phyloP scores from a whole-genome alignment of 2,329 filamentous ascomycete species.

The Scytalidium sp. region DNA sequence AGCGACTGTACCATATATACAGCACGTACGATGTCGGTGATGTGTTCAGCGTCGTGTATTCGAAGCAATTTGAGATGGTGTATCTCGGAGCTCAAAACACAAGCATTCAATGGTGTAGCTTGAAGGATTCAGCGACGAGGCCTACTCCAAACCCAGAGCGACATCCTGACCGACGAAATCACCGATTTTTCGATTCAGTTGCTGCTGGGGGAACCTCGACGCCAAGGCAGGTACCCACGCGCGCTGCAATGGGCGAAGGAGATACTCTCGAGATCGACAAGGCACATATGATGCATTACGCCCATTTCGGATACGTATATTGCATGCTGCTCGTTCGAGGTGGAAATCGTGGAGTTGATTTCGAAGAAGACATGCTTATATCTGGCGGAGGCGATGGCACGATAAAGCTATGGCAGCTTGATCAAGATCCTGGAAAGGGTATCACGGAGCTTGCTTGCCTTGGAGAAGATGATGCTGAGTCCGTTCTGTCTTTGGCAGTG shows the following conservation, averaged over 20 bases:
- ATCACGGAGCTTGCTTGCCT: conserved; percentile 68
- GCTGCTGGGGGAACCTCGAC: conserved; percentile 80
- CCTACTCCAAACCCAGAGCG: conserved; percentile 61
- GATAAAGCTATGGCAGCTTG: conserved; percentile 87
- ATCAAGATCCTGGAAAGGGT: conserved; percentile 49
- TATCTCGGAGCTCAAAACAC: conserved; percentile 95
- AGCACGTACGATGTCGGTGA: conserved; percentile 93
- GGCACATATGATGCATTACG: conserved; percentile 80
- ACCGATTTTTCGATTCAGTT: conserved; percentile 93
- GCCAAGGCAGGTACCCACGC: conserved; percentile 51
- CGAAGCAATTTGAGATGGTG: conserved; percentile 71
- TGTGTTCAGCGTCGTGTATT: conserved; percentile 93
- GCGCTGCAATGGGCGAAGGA: conserved; percentile 52
- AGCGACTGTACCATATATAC: conserved; percentile 83
- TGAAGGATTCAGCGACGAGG: conserved; percentile 60
- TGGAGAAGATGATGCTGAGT: conserved; percentile 59
- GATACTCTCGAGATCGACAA: conserved; percentile 77
- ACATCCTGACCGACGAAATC: conserved; percentile 74
- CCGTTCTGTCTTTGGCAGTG: conserved; percentile 73
- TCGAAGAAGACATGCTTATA: conserved; percentile 77
- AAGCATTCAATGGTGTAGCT: conserved; percentile 86
- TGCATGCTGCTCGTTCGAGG: conserved; percentile 87
- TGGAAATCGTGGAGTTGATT: conserved; percentile 61
- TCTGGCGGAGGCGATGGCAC: conserved; percentile 92
- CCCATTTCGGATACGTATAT: conserved; percentile 94